phyloP scores from a whole-genome alignment of 2,329 filamentous ascomycete genomes.

The Trematosphaeria pertusa region DNA sequence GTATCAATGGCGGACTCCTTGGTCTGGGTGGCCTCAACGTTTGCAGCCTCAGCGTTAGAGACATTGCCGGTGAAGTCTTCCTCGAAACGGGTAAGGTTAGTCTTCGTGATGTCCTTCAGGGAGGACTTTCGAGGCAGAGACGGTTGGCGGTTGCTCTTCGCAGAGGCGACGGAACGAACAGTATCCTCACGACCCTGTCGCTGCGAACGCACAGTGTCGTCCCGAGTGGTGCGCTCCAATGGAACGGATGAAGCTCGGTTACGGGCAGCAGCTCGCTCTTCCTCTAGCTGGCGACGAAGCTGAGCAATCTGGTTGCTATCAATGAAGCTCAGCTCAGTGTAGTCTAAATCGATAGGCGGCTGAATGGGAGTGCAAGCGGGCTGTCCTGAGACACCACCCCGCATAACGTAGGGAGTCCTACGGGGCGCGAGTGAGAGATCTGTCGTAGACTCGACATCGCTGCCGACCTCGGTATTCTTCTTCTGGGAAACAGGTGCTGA shows the following conservation, averaged over 20 bases:
- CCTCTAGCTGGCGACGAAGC: constrained; percentile 62
- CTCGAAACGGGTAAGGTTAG: constrained; percentile 37
- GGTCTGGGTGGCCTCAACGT: constrained; percentile 38
- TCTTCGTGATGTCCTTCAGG: constrained; percentile 55
- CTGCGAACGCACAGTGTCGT: constrained; percentile 48
- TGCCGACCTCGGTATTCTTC: constrained; percentile 33
- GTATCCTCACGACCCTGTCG: constrained; percentile 47
- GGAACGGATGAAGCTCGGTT: constrained; percentile 28
- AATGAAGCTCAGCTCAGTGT: constrained; percentile 64
- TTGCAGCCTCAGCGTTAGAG: constrained; percentile 31
- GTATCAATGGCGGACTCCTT: constrained; percentile 35
- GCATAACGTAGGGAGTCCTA: constrained; percentile 35
- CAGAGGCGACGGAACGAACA: constrained; percentile 44
- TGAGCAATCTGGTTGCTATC: constrained; percentile 60
- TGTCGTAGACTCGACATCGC: constrained; percentile 48
- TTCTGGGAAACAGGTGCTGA: constrained; percentile 37
- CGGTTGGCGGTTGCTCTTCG: constrained; percentile 48
- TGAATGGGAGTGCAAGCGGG: constrained; percentile 28
- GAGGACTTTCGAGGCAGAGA: constrained; percentile 62
- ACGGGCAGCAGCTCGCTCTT: constrained; percentile 57
- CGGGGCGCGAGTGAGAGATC: constrained; percentile 48
- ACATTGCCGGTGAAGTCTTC: constrained; percentile 45
- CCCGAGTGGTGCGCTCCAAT: constrained; percentile 37
- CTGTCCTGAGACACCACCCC: constrained; percentile 25
- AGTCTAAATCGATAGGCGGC: constrained; percentile 38